Percentiles rank a stretch among this genome's conserved stretches.
Evolutionary conservation across 2,329 filamentous ascomycete species (phyloP).

Genomic region (Aureobasidium mangrovei): DNA sequence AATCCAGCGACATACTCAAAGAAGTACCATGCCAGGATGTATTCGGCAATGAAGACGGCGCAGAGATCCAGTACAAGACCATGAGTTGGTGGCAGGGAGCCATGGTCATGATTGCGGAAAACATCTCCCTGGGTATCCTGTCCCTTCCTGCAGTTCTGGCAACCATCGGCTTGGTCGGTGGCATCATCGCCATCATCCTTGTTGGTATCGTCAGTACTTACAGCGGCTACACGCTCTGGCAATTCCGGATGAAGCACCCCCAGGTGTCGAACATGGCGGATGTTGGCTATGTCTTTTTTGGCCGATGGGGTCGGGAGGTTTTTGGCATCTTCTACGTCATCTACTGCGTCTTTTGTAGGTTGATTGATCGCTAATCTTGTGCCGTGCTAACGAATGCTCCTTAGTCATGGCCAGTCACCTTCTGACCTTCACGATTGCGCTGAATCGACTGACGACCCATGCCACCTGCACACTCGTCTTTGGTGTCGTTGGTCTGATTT

Average conservation of each 20-base stretch:
- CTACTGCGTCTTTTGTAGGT: conserved; percentile 52
- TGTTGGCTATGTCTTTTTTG: conserved; percentile 57
- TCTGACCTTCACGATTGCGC: conserved; percentile 60
- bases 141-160: conserved; percentile 47
- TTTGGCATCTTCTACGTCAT: conserved; percentile 54
- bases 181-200: conserved; percentile 46
- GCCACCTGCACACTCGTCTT: conserved; percentile 57
- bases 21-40: conserved; percentile 7
- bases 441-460: conserved; percentile 56
- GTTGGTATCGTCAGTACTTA: conserved; percentile 51
- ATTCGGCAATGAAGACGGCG: conserved; percentile 12
- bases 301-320: conserved; percentile 54
- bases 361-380: not conserved
- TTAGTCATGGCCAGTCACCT: conserved; percentile 56
- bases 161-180: conserved; percentile 43
- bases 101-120: conserved; percentile 49
- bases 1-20: conserved; percentile 8
- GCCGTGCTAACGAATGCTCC: not conserved
- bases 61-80: conserved; percentile 42
- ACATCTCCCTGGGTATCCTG: conserved; percentile 48
- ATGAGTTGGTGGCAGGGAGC: conserved; percentile 38
- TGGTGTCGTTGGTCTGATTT: conserved; percentile 47
- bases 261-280: conserved; percentile 53
- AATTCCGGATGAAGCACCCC: conserved; percentile 50
- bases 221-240: conserved; percentile 51